Conservation (phyloP, 108 stramenopile genomes). For the Nitzschia sp. region DNA sequence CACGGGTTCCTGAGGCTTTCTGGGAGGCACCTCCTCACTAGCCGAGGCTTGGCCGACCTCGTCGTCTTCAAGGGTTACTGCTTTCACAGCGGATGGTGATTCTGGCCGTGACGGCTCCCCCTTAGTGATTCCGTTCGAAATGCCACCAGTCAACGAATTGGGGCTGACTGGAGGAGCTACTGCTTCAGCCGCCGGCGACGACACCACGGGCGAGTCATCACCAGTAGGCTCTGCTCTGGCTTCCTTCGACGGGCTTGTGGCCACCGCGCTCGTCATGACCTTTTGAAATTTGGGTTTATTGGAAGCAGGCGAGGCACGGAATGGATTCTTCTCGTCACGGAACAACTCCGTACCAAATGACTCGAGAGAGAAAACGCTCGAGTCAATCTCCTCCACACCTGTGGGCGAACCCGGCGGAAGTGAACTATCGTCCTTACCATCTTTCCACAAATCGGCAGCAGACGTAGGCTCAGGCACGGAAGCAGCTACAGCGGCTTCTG, state of each 20-base stretch:
- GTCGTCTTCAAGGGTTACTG: neutral
- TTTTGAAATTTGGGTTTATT: neutral
- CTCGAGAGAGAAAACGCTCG: neutral
- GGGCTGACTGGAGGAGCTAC: neutral
- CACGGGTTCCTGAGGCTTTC: neutral
- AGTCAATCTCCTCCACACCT: neutral
- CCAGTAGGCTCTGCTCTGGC: too few species aligned
- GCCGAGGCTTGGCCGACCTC: neutral
- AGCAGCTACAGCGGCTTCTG: neutral
- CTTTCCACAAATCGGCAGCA: neutral
- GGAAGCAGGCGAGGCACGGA: neutral
- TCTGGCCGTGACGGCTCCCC: neutral
- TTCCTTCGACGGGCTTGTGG: too few species aligned
- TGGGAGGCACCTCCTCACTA: neutral
- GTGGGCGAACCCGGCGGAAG: neutral
- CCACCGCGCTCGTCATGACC: neutral
- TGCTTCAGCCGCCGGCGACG: neutral
- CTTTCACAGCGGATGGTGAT: neutral
- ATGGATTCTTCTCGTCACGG: neutral
- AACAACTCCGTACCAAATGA: neutral
- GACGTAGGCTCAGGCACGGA: too few species aligned
- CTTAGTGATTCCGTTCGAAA: too few species aligned
- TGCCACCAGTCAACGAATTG: too few species aligned
- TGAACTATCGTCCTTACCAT: neutral
- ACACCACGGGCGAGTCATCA: neutral